Evolutionary conservation across 257 asterid genomes (phyloP).

Genomic region (Scutellaria barbata): DNA sequence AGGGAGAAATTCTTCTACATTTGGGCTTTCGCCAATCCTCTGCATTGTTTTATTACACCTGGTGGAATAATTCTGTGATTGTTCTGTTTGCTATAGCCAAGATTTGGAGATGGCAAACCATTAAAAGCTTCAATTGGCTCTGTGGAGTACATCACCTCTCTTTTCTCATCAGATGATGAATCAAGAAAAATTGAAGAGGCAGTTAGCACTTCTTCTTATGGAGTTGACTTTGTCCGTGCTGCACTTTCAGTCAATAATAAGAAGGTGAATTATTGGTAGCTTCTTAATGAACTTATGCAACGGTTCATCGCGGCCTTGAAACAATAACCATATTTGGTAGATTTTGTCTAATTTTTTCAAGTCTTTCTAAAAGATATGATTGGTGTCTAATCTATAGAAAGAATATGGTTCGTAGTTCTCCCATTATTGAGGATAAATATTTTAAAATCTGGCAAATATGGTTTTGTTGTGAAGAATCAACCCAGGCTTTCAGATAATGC

Average conservation of each 20-base stretch:
- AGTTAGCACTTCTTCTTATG: conserved; percentile 68
- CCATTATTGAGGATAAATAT: conserved; percentile 4
- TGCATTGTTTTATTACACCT: conserved; percentile 16
- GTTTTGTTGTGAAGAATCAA: neutral
- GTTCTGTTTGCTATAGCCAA: conserved; percentile 65
- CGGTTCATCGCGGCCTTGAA: neutral
- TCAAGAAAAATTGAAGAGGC: conserved; percentile 76
- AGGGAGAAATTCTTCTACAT: conserved; percentile 4
- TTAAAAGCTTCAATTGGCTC: conserved; percentile 94
- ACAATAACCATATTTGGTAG: conserved; percentile 1
- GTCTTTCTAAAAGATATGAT: neutral
- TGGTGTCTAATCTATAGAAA: conserved; percentile 17
- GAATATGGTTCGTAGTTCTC: neutral
- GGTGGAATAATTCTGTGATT: conserved; percentile 36
- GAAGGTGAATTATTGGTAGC: conserved; percentile 44
- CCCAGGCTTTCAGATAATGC: conserved; percentile 6
- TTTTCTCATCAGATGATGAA: conserved; percentile 72
- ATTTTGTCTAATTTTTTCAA: conserved; percentile 11
- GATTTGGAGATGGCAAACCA: conserved; percentile 76
- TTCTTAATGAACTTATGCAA: conserved; percentile 17
- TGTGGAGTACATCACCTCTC: conserved; percentile 88
- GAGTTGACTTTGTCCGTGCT: conserved; percentile 84
- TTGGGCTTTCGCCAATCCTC: neutral
- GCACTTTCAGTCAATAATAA: conserved; percentile 90
- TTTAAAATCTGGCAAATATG: neutral